phyloP scores from a whole-genome alignment of 495 filamentous ascomycete genomes.

The Penicillium antarcticum region DNA sequence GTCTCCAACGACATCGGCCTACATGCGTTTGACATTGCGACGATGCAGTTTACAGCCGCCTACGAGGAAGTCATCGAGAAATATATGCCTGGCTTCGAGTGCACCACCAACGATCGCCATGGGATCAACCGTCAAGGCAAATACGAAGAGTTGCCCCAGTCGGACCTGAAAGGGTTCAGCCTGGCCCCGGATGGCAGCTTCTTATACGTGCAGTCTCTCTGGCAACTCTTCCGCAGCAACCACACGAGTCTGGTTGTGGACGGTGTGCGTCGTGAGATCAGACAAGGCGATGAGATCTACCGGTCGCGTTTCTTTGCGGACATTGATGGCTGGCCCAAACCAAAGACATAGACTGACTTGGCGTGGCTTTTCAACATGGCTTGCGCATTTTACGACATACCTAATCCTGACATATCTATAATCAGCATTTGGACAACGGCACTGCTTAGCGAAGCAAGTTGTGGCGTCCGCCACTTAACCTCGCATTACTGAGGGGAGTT shows the following conservation, averaged over 20 bases:
- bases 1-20: conserved; percentile 23
- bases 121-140: conserved; percentile 18
- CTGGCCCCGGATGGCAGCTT: conserved; percentile 25
- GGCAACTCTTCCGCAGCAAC: conserved; percentile 17
- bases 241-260: conserved; percentile 25
- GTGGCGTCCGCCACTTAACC: too few species aligned
- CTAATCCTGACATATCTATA: too few species aligned
- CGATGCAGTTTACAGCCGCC: conserved; percentile 7
- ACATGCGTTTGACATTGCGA: conserved; percentile 24
- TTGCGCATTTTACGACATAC: too few species aligned
- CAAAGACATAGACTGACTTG: conserved; percentile 1
- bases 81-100: conserved; percentile 27
- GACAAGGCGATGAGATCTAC: conserved; percentile 26
- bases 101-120: conserved; percentile 23
- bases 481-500: too few species aligned
- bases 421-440: too few species aligned
- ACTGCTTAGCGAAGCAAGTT: too few species aligned
- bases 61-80: conserved; percentile 15
- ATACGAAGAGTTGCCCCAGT: conserved; percentile 21
- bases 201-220: conserved; percentile 27
- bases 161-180: conserved; percentile 28
- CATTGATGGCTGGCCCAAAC: conserved; percentile 31
- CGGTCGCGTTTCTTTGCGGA: conserved; percentile 28
- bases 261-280: conserved; percentile 18
- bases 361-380: not conserved